Conservation (phyloP, 2,329 filamentous ascomycete genomes). For the Alternaria brassicicola region DNA sequence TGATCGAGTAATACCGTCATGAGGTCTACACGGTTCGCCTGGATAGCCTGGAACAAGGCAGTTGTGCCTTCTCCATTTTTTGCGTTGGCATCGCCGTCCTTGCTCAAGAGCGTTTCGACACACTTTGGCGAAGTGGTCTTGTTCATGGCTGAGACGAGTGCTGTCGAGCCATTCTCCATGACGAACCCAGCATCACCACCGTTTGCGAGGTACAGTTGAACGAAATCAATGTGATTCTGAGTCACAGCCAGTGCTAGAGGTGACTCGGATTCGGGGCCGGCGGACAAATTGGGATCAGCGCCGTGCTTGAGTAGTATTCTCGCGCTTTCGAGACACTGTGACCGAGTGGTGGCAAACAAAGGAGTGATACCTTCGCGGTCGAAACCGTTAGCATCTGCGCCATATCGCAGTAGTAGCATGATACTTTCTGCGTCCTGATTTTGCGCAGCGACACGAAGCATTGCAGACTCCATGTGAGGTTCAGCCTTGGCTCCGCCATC, state of each 20-base stretch:
- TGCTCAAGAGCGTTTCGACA: constrained; percentile 64
- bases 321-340: constrained; percentile 52
- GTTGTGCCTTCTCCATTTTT: constrained; percentile 69
- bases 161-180: constrained; percentile 64
- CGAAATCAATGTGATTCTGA: constrained; percentile 62
- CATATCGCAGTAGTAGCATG: constrained; percentile 35
- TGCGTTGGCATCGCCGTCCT: constrained; percentile 63
- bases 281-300: constrained; percentile 33
- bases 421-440: constrained; percentile 42
- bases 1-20: constrained; percentile 62
- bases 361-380: constrained; percentile 41
- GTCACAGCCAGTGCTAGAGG: constrained; percentile 60
- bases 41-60: constrained; percentile 67
- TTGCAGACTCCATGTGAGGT: constrained; percentile 36
- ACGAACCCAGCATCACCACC: constrained; percentile 63
- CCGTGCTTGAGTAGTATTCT: constrained; percentile 45
- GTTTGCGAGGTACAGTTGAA: constrained; percentile 66
- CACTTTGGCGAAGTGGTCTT: constrained; percentile 62
- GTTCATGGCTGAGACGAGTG: constrained; percentile 66
- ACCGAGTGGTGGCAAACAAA: constrained; percentile 35
- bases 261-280: constrained; percentile 58
- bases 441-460: constrained; percentile 39
- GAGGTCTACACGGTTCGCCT: constrained; percentile 62
- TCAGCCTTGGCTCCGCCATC: constrained; percentile 42
- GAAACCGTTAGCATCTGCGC: constrained; percentile 39